Base-by-base conservation (phyloP, 2,329 filamentous ascomycete genomes). In the Cyclaneusma minus region DNA sequence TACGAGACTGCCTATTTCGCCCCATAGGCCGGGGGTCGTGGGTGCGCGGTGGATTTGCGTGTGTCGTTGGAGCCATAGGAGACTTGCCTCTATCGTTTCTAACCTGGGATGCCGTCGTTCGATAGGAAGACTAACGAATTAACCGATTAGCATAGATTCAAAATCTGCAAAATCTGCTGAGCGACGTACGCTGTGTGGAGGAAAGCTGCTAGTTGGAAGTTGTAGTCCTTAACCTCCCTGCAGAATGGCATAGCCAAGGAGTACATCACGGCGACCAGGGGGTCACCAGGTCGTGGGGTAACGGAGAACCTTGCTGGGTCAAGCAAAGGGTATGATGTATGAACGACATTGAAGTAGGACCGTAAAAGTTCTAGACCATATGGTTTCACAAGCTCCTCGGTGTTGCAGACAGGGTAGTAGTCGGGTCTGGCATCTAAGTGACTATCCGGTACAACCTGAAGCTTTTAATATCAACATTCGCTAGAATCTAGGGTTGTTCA, bases 371-470 rank as follows among this genome's bases (percentile, higher is more conserved):
- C 30, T 9, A 35, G 30, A 9, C 30, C 18, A 25, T 38, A 29
- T 14, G 34, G 35, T 11, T 19, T 24, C 13, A 41, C 37, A 7
- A 40, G 15, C 12, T 36, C 24, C 25, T 42, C 40, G 3, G 36
- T 38, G 21, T 41, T 34, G 20, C 30, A 35, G 6, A 25, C 34
- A 7, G 38, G 40, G 22, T 41, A 41, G 20, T 37, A 39, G 16
- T 30, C 28, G 6, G 38, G 40, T 11, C 33, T 28, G 7, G 40
- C 33, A 24, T 42, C 37, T 7, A 37, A 27, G 29, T 39, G 37
- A 22, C 27, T 38, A 22, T 40, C 40, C 9, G 37, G 40, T 8
- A 39, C 35, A 17, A 42, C 38, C 40, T n/a, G n/a, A n/a, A n/a
- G n/a, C n/a, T n/a, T n/a, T n/a, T n/a, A n/a, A n/a, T n/a, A n/a